Evolutionary conservation across 2,329 filamentous ascomycete genomes (phyloP), one percentile per base, ranked within the genome.

Genomic region (Ophiobolus disseminans): DNA sequence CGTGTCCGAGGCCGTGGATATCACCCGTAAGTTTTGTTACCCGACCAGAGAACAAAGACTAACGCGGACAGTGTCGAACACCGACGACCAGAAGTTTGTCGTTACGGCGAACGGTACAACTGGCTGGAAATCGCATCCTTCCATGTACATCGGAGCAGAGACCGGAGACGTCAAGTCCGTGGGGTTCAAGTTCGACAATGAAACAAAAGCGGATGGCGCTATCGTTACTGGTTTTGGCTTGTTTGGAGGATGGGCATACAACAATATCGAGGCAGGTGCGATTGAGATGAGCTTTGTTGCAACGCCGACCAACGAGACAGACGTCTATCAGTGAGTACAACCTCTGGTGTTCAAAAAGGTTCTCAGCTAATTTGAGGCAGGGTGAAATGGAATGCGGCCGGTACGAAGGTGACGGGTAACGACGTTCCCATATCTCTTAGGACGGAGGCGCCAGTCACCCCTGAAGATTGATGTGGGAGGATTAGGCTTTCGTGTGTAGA

Each of bases 241-340:
- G 35, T 73, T 70, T 42, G 70, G 69, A 20, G 53, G 57, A 25
- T 57, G 57, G 50, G 69, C 67, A 10, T 71, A 66, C 44, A 69
- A 72, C 50, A 58, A 58, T 34, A 44, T 51, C 14, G 46, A 46
- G 1, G 41, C 41, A 9, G 42, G 48, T 3, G 28, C 40, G 9
- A 47, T 61, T 11, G 37, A 57, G 23, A 61, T 61, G 58, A 57
- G 55, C n/a, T 61, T 61, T 42, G 36, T 54, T 28, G 58, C 58
- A 13, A 45, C 41, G 4, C 48, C 48, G 3, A 52, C 53, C 13
- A 57, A 57, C 10, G 55, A 58, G 32, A 53, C 47, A 3, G 55
- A 46, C 19, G 39, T 61, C 5, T 58, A 58, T 26, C 31, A 45
- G 45, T 55, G 14, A 48, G 48, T 49, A 11, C 23, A 13, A 1